Evolutionary conservation across 768 basidiomycete genomes (phyloP).

Genomic region (Hypsizygus marmoreus): DNA sequence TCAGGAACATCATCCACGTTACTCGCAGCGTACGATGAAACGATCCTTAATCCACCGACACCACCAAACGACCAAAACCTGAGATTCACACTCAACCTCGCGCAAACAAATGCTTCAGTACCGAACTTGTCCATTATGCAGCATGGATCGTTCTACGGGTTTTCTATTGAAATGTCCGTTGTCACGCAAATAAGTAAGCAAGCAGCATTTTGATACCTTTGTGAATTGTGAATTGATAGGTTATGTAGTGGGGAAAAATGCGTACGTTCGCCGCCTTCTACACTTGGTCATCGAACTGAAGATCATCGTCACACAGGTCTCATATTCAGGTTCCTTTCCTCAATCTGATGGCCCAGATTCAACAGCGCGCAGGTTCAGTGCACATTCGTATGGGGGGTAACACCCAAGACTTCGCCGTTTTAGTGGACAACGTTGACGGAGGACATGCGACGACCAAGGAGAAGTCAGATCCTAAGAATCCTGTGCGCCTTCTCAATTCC

Average conservation of each 20-base stretch:
- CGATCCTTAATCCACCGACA: constrained; percentile 47
- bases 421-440: constrained; percentile 41
- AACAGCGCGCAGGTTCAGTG: constrained; percentile 54
- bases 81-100: constrained; percentile 46
- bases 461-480: constrained; percentile 26
- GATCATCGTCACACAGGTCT: constrained; percentile 36
- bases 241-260: constrained; percentile 50
- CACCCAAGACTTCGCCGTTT: constrained; percentile 56
- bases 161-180: constrained; percentile 76
- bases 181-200: constrained; percentile 62
- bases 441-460: constrained; percentile 47
- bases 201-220: constrained; percentile 30
- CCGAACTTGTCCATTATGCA: constrained; percentile 38
- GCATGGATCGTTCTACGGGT: constrained; percentile 63
- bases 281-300: constrained; percentile 13
- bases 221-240: neutral
- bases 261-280: constrained; percentile 29
- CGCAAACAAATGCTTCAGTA: constrained; percentile 30
- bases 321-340: constrained; percentile 58
- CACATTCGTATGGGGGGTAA: constrained; percentile 68
- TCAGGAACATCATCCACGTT: constrained; percentile 36
- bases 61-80: constrained; percentile 44
- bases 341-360: constrained; percentile 64
- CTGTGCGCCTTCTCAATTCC: constrained; percentile 24
- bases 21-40: constrained; percentile 52